A percentile compares a stretch with the other conserved stretches of the same genome.
These are phyloP conservation scores for Agaricus blazei DNA, from an alignment of 768 basidiomycete species.

Conservation along the genomic window DNA sequence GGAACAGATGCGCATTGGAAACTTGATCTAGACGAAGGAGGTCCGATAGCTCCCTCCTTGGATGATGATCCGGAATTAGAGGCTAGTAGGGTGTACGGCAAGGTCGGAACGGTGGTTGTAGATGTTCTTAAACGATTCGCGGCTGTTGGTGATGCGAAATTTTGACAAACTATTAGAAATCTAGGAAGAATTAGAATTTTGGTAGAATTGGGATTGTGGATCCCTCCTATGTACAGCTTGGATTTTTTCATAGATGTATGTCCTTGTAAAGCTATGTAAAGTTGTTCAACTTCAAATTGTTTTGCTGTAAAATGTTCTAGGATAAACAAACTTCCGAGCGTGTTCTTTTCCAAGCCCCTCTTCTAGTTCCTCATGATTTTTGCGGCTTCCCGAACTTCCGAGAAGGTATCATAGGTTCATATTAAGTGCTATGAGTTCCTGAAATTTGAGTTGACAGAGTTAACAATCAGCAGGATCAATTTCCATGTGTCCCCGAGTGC, in stretches of 20 bases:
- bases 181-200: neutral
- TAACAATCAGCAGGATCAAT: too few species aligned
- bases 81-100: constrained; percentile 1
- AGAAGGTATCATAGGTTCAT: too few species aligned
- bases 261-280: too few species aligned
- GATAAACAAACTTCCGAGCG: too few species aligned
- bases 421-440: too few species aligned
- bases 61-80: neutral
- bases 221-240: neutral
- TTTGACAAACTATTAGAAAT: neutral
- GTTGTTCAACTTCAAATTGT: too few species aligned
- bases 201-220: neutral
- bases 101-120: constrained; percentile 1
- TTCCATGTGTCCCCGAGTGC: too few species aligned
- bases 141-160: neutral
- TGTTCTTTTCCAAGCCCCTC: too few species aligned
- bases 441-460: too few species aligned
- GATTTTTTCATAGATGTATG: neutral
- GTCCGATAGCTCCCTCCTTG: neutral
- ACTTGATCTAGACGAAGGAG: constrained; percentile 29
- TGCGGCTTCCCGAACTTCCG: too few species aligned
- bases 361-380: too few species aligned
- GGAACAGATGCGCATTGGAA: constrained; percentile 81
- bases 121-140: constrained; percentile 2
- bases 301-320: too few species aligned